phyloP scores from a whole-genome alignment of 2,329 filamentous ascomycete genomes.

The Colletotrichum shisoi region DNA sequence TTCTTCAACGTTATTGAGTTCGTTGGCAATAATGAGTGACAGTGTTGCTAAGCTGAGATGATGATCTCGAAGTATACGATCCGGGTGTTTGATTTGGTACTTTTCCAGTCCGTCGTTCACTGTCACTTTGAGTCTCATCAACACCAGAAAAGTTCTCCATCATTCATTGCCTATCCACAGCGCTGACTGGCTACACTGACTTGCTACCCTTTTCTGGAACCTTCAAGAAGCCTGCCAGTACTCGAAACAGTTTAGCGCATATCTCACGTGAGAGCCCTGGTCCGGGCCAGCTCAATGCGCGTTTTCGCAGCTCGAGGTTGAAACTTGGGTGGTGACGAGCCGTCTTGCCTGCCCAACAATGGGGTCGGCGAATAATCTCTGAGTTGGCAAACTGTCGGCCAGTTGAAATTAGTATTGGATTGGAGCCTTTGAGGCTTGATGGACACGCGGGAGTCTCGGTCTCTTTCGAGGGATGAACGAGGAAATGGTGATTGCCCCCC shows the following conservation, averaged over 20 bases:
- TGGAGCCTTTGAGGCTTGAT: neutral
- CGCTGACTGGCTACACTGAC: slow-evolving; percentile 35
- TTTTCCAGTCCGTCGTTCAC: slow-evolving; percentile 31
- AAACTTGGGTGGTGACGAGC: slow-evolving; percentile 28
- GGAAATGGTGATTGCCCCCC: slow-evolving; percentile 15
- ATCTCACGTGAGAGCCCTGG: slow-evolving; percentile 41
- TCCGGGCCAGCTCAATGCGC: slow-evolving; percentile 33
- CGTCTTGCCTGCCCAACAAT: slow-evolving; percentile 20
- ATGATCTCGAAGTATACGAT: neutral
- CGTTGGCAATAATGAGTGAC: neutral
- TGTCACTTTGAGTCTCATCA: slow-evolving; percentile 35
- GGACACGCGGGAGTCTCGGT: neutral
- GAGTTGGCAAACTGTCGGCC: slow-evolving; percentile 30
- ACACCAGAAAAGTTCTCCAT: slow-evolving; percentile 38
- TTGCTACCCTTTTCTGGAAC: slow-evolving; percentile 50
- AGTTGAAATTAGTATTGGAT: slow-evolving; percentile 28
- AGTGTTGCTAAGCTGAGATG: neutral
- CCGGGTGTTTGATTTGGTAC: slow-evolving; percentile 12
- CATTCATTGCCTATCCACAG: neutral
- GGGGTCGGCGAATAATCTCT: slow-evolving; percentile 20
- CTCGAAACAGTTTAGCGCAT: slow-evolving; percentile 43
- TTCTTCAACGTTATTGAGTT: neutral
- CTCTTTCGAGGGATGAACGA: slow-evolving; percentile 25
- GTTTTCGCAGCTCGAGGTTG: slow-evolving; percentile 29
- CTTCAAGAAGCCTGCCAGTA: slow-evolving; percentile 50